These are phyloP conservation scores for Claviceps sp. DNA, from an alignment of 2,329 filamentous ascomycete genomes.

Conservation along the genomic window DNA sequence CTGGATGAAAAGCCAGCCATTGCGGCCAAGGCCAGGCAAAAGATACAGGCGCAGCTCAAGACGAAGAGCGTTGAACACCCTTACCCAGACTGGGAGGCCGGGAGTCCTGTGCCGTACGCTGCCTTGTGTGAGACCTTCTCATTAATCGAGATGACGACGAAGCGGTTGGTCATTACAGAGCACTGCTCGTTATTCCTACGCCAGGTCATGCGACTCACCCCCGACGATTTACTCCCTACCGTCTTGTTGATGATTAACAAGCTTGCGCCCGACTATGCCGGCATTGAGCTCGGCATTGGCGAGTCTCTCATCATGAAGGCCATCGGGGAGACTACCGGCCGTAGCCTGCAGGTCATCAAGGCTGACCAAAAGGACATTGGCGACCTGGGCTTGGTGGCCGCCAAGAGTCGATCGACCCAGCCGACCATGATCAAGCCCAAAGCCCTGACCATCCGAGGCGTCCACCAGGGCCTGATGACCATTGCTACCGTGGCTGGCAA, in stretches of 20 bases:
- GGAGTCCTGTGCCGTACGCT: slow-evolving; percentile 82
- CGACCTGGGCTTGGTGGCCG: slow-evolving; percentile 84
- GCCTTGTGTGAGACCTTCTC: slow-evolving; percentile 92
- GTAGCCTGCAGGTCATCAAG: slow-evolving; percentile 81
- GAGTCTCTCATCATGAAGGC: slow-evolving; percentile 98
- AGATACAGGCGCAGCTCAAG: slow-evolving; percentile 64
- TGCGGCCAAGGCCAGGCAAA: slow-evolving; percentile 63
- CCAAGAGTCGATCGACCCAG: slow-evolving; percentile 89
- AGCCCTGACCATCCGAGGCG: slow-evolving; percentile 69
- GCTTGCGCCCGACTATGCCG: slow-evolving; percentile 88
- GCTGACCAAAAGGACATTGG: slow-evolving; percentile 93
- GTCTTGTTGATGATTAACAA: slow-evolving; percentile 97
- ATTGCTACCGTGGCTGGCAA: slow-evolving; percentile 81
- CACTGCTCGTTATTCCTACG: slow-evolving; percentile 84
- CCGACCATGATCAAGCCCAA: slow-evolving; percentile 98
- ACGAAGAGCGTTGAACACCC: slow-evolving; percentile 59
- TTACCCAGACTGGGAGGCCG: slow-evolving; percentile 91
- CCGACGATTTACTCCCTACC: slow-evolving; percentile 73
- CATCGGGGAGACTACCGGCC: slow-evolving; percentile 85
- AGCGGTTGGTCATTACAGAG: slow-evolving; percentile 74
- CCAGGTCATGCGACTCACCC: slow-evolving; percentile 86
- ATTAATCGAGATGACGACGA: slow-evolving; percentile 86
- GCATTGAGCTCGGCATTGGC: slow-evolving; percentile 94
- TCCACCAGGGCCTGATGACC: slow-evolving; percentile 75
- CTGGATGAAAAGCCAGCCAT: slow-evolving; percentile 53